A percentile compares a stretch with the other conserved stretches of the same genome.
phyloP scores from a whole-genome alignment of 306 rosid species.

The Medicago arabica region DNA sequence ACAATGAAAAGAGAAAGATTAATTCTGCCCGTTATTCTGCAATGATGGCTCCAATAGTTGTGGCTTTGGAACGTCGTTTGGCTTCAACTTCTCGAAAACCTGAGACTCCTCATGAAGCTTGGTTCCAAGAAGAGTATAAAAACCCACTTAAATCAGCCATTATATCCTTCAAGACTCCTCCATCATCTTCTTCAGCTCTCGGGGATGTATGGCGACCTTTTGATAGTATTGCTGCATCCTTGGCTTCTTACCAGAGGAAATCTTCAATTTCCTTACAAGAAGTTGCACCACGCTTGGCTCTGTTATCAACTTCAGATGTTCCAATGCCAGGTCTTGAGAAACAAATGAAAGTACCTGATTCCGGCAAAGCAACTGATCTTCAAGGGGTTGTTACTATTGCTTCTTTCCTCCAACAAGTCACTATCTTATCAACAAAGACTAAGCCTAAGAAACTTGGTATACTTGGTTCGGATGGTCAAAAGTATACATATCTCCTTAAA shows the following conservation, averaged over 20 bases:
- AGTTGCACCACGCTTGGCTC: slow-evolving; percentile 86
- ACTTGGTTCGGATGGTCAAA: slow-evolving; percentile 91
- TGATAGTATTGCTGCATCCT: slow-evolving; percentile 88
- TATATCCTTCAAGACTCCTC: slow-evolving; percentile 76
- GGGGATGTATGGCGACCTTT: slow-evolving; percentile 92
- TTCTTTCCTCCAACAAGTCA: slow-evolving; percentile 79
- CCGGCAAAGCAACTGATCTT: slow-evolving; percentile 61
- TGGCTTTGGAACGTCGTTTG: slow-evolving; percentile 94
- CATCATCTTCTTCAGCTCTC: slow-evolving; percentile 75
- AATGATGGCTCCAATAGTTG: slow-evolving; percentile 99
- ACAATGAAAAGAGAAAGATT: slow-evolving; percentile 89
- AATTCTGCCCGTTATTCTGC: slow-evolving; percentile 96
- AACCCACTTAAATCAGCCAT: slow-evolving; percentile 80
- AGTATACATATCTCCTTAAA: slow-evolving; percentile 88
- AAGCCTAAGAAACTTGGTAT: slow-evolving; percentile 90
- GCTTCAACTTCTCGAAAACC: slow-evolving; percentile 95
- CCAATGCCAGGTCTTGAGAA: slow-evolving; percentile 99
- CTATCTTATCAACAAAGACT: slow-evolving; percentile 91
- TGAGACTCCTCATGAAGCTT: slow-evolving; percentile 93
- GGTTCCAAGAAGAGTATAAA: slow-evolving; percentile 90
- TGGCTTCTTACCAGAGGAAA: slow-evolving; percentile 93
- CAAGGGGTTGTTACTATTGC: slow-evolving; percentile 81
- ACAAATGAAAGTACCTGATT: slow-evolving; percentile 63
- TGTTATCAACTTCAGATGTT: slow-evolving; percentile 85
- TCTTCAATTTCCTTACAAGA: slow-evolving; percentile 78